A percentile compares a stretch with the other conserved stretches of the same genome.
Evolutionary conservation across 495 filamentous ascomycete species (phyloP).

Genomic region (Aspergillus mulundensis): DNA sequence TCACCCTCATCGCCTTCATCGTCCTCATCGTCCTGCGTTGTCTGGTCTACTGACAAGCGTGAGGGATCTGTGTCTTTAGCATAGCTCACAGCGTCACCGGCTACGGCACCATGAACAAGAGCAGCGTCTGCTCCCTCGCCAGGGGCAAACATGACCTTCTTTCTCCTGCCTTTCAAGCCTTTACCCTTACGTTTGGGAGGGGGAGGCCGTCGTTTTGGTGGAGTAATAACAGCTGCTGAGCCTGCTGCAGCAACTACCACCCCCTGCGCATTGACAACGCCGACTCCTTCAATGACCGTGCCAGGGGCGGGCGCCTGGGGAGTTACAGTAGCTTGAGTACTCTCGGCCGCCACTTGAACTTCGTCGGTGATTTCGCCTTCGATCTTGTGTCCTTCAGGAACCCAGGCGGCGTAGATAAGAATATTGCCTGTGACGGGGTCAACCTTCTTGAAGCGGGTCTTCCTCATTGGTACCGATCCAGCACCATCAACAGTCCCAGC

Average conservation of each 20-base stretch:
- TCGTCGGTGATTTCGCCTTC: constrained; percentile 74
- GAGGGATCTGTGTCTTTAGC: constrained; percentile 36
- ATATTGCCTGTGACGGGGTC: constrained; percentile 72
- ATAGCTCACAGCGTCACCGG: constrained; percentile 18
- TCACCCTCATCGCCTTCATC: constrained; percentile 38
- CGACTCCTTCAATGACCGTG: constrained; percentile 58
- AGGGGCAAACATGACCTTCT: constrained; percentile 55
- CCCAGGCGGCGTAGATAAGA: constrained; percentile 73
- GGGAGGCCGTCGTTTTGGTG: constrained; percentile 60
- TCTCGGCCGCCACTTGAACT: constrained; percentile 29
- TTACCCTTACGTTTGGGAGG: constrained; percentile 73
- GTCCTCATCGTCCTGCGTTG: constrained; percentile 42
- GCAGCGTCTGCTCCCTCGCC: constrained; percentile 40
- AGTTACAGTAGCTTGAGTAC: constrained; percentile 31
- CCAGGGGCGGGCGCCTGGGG: constrained; percentile 51
- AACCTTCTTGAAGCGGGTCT: constrained; percentile 70
- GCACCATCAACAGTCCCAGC: constrained; percentile 42
- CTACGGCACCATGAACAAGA: constrained; percentile 30
- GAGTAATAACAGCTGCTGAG: constrained; percentile 39
- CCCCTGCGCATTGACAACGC: constrained; percentile 57
- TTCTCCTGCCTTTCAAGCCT: constrained; percentile 62
- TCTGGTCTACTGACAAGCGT: constrained; percentile 34
- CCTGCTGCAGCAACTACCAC: constrained; percentile 54
- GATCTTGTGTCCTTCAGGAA: constrained; percentile 74
- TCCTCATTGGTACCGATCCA: constrained; percentile 53